Evolutionary conservation across 495 filamentous ascomycete species (phyloP).

Genomic region (Penicillium taxi): DNA sequence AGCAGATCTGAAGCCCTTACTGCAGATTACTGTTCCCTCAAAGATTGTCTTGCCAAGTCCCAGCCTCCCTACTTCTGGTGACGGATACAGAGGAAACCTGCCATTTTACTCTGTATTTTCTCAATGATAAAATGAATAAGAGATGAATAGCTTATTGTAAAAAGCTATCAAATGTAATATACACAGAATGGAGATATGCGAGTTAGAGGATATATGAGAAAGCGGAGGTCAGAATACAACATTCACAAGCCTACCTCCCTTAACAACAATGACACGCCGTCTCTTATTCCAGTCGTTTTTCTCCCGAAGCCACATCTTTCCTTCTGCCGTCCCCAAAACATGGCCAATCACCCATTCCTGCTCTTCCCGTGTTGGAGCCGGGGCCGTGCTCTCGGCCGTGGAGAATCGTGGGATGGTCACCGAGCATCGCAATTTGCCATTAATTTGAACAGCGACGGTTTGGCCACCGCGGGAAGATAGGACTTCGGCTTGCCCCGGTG

Average conservation of each 20-base stretch:
- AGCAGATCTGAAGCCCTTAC: too few species aligned
- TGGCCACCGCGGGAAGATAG: conserved; percentile 34
- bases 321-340: conserved; percentile 39
- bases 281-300: conserved; percentile 42
- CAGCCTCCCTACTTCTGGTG: too few species aligned
- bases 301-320: conserved; percentile 38
- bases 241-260: conserved; percentile 42
- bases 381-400: conserved; percentile 12
- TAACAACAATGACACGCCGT: conserved; percentile 38
- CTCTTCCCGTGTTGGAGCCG: conserved; percentile 19
- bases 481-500: conserved; percentile 39
- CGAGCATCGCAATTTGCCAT: conserved; percentile 63
- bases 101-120: too few species aligned
- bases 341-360: conserved; percentile 52
- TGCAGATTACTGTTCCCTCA: too few species aligned
- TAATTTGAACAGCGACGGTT: conserved; percentile 61
- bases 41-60: too few species aligned
- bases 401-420: conserved; percentile 45
- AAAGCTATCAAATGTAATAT: conserved; percentile 1
- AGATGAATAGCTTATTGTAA: too few species aligned
- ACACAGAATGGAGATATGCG: conserved; percentile 3
- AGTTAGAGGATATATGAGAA: neutral
- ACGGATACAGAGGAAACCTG: too few species aligned
- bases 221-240: conserved; percentile 38
- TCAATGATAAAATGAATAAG: too few species aligned